Conservation (phyloP, 2,329 filamentous ascomycete genomes). For the Exophiala sp. region DNA sequence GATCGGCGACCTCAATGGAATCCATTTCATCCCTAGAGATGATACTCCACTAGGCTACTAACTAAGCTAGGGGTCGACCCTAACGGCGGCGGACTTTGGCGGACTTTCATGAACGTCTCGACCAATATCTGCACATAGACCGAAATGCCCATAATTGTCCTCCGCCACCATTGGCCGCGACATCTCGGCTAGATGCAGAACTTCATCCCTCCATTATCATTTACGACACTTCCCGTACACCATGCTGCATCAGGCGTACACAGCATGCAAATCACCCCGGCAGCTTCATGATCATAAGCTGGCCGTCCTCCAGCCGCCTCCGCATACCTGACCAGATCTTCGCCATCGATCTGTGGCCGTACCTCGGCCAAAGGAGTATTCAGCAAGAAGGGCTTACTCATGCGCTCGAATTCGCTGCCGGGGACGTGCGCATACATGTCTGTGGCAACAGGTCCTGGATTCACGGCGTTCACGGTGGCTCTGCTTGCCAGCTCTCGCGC, state of each 20-base stretch:
- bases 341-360: not conserved
- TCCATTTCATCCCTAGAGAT: no score
- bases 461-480: conserved; percentile 63
- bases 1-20: no score
- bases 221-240: not conserved
- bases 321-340: not conserved
- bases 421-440: conserved; percentile 55
- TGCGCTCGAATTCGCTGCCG: not conserved
- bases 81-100: not conserved
- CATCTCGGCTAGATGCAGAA: not conserved
- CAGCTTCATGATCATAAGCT: not conserved
- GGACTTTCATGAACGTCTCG: not conserved
- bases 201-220: not conserved
- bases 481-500: conserved; percentile 59
- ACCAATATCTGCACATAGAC: not conserved
- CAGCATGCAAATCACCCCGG: not conserved
- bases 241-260: not conserved
- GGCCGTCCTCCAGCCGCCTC: not conserved
- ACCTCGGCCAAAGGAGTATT: not conserved
- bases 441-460: conserved; percentile 63
- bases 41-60: not conserved
- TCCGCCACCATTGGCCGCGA: not conserved
- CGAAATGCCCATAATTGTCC: not conserved
- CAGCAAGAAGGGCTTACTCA: not conserved
- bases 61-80: not conserved